Percentiles rank a stretch among this genome's conserved stretches.
These are phyloP conservation scores for Coprinopsis sp. DNA, from an alignment of 768 basidiomycete genomes.

Conservation along the genomic window DNA sequence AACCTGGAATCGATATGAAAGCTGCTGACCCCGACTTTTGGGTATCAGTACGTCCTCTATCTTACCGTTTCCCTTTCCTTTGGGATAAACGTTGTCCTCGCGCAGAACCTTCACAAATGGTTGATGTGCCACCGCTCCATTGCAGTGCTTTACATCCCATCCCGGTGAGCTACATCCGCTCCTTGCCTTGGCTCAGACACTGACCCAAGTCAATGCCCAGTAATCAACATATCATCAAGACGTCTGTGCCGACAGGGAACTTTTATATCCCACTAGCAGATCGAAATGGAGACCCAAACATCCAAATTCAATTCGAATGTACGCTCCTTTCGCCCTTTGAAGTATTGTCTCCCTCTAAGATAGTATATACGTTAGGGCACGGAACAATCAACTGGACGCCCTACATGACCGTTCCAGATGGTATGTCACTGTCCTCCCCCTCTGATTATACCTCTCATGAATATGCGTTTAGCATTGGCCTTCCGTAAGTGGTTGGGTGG, in stretches of 20 bases:
- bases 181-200: conserved; percentile 1
- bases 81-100: too few species aligned
- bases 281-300: conserved; percentile 29
- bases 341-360: neutral
- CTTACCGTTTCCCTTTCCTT: neutral
- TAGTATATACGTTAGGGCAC: conserved; percentile 42
- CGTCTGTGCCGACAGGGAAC: conserved; percentile 53
- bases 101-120: conserved; percentile 85
- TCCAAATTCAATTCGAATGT: conserved; percentile 53
- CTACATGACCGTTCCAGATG: conserved; percentile 49
- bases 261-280: conserved; percentile 47
- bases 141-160: conserved; percentile 72
- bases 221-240: conserved; percentile 59
- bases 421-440: conserved; percentile 26
- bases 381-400: conserved; percentile 57
- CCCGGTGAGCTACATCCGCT: conserved; percentile 26
- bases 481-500: conserved; percentile 76
- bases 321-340: conserved; percentile 6
- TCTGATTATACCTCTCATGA: neutral
- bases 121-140: conserved; percentile 63
- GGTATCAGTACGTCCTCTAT: conserved; percentile 48
- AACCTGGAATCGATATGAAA: conserved; percentile 54
- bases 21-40: conserved; percentile 64
- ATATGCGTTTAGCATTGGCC: conserved; percentile 46
- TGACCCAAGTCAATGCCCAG: conserved; percentile 26